Evolutionary conservation across 192 early-diverging fungal species (phyloP).

Genomic region (Backusella macrospora): DNA sequence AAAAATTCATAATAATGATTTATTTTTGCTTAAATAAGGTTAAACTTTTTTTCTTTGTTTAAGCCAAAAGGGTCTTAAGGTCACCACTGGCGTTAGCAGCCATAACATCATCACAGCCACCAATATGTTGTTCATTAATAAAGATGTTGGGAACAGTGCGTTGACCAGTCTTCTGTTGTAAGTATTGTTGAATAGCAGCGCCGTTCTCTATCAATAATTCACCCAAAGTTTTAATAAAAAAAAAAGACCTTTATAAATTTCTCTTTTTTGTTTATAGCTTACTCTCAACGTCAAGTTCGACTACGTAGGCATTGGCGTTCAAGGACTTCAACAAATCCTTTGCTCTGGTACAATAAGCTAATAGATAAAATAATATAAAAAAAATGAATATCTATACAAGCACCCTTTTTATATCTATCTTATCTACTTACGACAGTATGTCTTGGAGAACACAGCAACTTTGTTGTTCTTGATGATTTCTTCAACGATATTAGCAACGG

Average conservation of each 20-base stretch:
- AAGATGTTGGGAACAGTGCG: constrained; percentile 81
- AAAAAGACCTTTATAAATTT: neutral
- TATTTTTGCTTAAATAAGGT: neutral
- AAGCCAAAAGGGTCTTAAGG: constrained; percentile 43
- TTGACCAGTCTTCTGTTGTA: constrained; percentile 59
- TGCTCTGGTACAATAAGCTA: constrained; percentile 62
- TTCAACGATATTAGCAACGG: constrained; percentile 44
- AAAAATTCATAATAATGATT: neutral
- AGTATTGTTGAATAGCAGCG: constrained; percentile 62
- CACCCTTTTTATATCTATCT: neutral
- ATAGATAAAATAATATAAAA: neutral
- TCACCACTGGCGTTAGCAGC: constrained; percentile 44
- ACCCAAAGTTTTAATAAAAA: neutral
- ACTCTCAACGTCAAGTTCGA: constrained; percentile 64
- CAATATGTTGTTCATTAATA: constrained; percentile 65
- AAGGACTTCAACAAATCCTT: constrained; percentile 48
- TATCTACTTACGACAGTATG: constrained; percentile 56
- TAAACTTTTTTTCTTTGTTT: neutral
- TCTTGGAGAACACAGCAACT: constrained; percentile 78
- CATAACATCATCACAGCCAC: constrained; percentile 62
- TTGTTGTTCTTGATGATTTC: constrained; percentile 50
- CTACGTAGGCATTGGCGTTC: constrained; percentile 41
- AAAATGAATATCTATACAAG: neutral
- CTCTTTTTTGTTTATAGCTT: neutral
- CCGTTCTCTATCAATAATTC: constrained; percentile 38